A percentile compares a stretch with the other conserved stretches of the same genome.
Conservation (phyloP, 1,284 basidiomycete species). For the Cutaneotrichosporon sp. region DNA sequence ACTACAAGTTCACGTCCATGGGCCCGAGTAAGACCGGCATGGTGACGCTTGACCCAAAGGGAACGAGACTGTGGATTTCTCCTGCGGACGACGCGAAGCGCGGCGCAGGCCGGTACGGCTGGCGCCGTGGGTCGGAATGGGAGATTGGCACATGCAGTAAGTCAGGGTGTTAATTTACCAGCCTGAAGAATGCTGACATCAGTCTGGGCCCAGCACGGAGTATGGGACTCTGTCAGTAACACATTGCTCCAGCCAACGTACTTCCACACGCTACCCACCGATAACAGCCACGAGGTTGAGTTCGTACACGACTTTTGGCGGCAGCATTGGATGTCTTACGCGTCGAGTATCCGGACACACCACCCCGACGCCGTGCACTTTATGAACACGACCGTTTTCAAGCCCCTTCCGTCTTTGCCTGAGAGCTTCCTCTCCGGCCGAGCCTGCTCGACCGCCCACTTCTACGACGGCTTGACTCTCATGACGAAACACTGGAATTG, state of each 20-base stretch:
- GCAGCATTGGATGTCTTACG: constrained; percentile 66
- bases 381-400: constrained; percentile 88
- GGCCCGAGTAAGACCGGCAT: constrained; percentile 71
- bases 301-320: constrained; percentile 82
- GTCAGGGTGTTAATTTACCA: too few species aligned
- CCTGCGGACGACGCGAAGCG: constrained; percentile 50
- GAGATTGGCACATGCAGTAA: constrained; percentile 67
- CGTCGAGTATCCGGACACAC: constrained; percentile 59
- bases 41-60: constrained; percentile 78
- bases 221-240: constrained; percentile 74
- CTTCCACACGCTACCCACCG: constrained; percentile 57
- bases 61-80: constrained; percentile 66
- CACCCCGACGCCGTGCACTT: constrained; percentile 87
- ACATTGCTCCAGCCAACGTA: constrained; percentile 71
- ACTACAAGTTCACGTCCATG: constrained; percentile 72
- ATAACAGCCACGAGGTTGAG: constrained; percentile 35
- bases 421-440: constrained; percentile 63
- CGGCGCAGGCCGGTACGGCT: constrained; percentile 63
- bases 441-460: constrained; percentile 77
- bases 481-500: constrained; percentile 84
- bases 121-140: constrained; percentile 73
- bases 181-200: constrained; percentile 2
- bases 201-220: constrained; percentile 86
- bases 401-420: constrained; percentile 59
- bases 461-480: constrained; percentile 81